A percentile compares a stretch with the other conserved stretches of the same genome.
Conservation (phyloP, 2,329 filamentous ascomycete genomes). For the Falciphora oryzae region DNA sequence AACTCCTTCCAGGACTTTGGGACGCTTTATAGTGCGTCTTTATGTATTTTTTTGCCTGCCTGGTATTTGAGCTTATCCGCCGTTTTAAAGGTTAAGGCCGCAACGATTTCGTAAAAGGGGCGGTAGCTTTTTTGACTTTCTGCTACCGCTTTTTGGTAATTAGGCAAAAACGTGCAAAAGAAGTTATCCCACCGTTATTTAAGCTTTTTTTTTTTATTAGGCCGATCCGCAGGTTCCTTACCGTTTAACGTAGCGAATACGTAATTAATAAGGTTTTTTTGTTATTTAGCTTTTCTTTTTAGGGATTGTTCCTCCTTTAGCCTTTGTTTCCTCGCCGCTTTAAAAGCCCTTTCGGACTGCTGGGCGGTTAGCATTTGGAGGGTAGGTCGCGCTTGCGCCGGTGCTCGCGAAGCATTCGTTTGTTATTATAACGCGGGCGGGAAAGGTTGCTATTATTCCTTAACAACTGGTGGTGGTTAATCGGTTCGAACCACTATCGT, state of each 20-base stretch:
- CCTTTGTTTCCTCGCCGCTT: not conserved
- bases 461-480: too few species aligned
- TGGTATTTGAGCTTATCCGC: not conserved
- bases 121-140: not conserved
- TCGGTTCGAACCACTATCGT: too few species aligned
- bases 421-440: too few species aligned
- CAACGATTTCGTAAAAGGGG: not conserved
- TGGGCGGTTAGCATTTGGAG: too few species aligned
- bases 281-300: not conserved
- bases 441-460: too few species aligned
- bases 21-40: not conserved
- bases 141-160: not conserved
- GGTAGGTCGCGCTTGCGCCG: too few species aligned
- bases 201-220: too few species aligned
- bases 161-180: not conserved
- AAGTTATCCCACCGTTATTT: not conserved
- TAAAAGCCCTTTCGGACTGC: too few species aligned
- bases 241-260: not conserved
- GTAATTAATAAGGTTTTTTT: too few species aligned
- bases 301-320: not conserved
- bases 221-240: not conserved
- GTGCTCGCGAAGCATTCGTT: too few species aligned
- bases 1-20: too few species aligned
- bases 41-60: not conserved
- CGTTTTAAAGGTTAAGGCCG: not conserved